Percentiles rank a stretch among this genome's conserved stretches.
Evolutionary conservation across 768 basidiomycete species (phyloP).

Genomic region (Dioszegia crocea): DNA sequence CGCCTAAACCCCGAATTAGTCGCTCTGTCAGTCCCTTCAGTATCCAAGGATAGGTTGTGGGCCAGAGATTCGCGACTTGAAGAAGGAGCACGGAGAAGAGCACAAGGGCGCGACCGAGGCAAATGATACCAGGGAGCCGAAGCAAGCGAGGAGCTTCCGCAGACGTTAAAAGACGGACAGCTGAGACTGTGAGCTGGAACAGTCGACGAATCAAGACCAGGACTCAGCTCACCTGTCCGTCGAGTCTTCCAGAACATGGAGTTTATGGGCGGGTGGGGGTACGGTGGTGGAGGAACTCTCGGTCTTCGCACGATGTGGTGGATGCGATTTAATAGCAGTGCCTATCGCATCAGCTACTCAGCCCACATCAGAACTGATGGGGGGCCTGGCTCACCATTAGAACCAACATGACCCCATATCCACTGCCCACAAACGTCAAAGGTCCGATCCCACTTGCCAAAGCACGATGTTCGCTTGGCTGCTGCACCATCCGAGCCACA

Average conservation of each 20-base stretch:
- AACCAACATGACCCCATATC: slow-evolving; percentile 42
- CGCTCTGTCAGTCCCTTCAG: slow-evolving; percentile 9
- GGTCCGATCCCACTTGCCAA: slow-evolving; percentile 40
- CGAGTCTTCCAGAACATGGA: slow-evolving; percentile 14
- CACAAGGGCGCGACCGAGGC: slow-evolving; percentile 31
- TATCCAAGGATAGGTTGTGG: slow-evolving; percentile 4
- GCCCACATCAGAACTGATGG: too few species aligned
- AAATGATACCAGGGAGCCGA: slow-evolving; percentile 34
- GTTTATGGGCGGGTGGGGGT: slow-evolving; percentile 24
- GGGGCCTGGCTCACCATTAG: slow-evolving; percentile 36
- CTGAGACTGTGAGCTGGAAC: slow-evolving; percentile 12
- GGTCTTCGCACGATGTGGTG: slow-evolving; percentile 44
- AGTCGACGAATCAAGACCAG: neutral
- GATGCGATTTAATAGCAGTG: slow-evolving; percentile 41
- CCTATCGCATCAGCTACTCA: slow-evolving; percentile 21
- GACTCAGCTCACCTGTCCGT: neutral
- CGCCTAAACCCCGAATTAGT: slow-evolving; percentile 14
- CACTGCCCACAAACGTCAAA: slow-evolving; percentile 37
- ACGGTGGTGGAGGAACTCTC: slow-evolving; percentile 24
- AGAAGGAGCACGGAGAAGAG: slow-evolving; percentile 35
- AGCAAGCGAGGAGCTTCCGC: slow-evolving; percentile 25
- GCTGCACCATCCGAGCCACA: slow-evolving; percentile 3
- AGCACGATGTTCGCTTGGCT: slow-evolving; percentile 41
- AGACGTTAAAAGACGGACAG: slow-evolving; percentile 17
- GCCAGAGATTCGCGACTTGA: slow-evolving; percentile 44